Evolutionary conservation across 2,329 filamentous ascomycete genomes (phyloP).

Genomic region (Fusarium sp.): DNA sequence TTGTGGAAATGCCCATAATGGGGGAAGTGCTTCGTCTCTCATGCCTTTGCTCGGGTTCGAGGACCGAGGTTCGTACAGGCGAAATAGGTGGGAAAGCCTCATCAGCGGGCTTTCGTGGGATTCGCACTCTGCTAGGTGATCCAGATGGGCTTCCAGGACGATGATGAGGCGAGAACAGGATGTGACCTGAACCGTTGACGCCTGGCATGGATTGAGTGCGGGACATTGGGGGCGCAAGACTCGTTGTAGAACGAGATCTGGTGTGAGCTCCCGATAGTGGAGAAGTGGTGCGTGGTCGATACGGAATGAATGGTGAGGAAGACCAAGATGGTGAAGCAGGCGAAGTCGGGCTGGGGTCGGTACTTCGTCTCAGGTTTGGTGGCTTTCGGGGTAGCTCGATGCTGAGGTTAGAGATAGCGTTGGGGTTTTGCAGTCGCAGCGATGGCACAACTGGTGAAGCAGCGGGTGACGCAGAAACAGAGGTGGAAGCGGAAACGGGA

Average conservation of each 20-base stretch:
- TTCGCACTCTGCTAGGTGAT: slow-evolving; percentile 64
- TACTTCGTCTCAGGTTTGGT: slow-evolving; percentile 65
- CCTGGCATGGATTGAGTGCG: slow-evolving; percentile 74
- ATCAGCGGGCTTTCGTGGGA: slow-evolving; percentile 67
- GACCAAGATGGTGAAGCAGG: slow-evolving; percentile 62
- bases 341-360: slow-evolving; percentile 66
- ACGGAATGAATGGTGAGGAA: slow-evolving; percentile 60
- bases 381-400: slow-evolving; percentile 62
- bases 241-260: slow-evolving; percentile 68
- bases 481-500: slow-evolving; percentile 49
- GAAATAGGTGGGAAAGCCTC: slow-evolving; percentile 69
- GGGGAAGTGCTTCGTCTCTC: slow-evolving; percentile 65
- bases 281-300: slow-evolving; percentile 71
- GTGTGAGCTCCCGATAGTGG: slow-evolving; percentile 68
- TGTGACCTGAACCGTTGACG: slow-evolving; percentile 68
- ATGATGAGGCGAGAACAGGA: slow-evolving; percentile 64
- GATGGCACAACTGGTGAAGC: slow-evolving; percentile 64
- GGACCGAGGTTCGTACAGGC: slow-evolving; percentile 65
- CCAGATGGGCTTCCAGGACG: slow-evolving; percentile 66
- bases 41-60: slow-evolving; percentile 62
- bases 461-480: slow-evolving; percentile 56
- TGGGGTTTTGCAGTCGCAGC: slow-evolving; percentile 60
- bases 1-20: slow-evolving; percentile 52
- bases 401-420: slow-evolving; percentile 54
- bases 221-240: slow-evolving; percentile 66